Evolutionary conservation across 1,139 yeast genomes (phyloP).

Genomic region (Debaryomyces fabryi): DNA sequence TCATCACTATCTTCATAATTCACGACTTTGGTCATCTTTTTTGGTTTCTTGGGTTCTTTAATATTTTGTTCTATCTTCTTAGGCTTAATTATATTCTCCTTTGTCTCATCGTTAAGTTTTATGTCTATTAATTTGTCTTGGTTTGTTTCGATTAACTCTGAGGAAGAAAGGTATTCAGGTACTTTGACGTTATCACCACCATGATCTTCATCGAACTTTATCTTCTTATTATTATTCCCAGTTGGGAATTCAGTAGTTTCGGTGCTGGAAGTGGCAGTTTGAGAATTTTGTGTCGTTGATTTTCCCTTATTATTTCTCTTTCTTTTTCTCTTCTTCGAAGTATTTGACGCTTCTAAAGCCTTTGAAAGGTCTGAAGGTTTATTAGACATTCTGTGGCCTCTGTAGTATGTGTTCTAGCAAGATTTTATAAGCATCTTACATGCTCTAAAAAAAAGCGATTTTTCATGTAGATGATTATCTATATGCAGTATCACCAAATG

Average conservation of each 20-base stretch:
- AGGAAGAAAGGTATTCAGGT: background rate
- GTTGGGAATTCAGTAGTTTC: conserved; percentile 3
- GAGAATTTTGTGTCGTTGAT: background rate
- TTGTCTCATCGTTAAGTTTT: background rate
- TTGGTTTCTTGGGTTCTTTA: background rate
- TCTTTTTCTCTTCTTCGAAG: conserved; percentile 22
- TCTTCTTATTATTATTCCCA: conserved; percentile 26
- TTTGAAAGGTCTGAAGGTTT: conserved; percentile 4
- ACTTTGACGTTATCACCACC: conserved; percentile 7
- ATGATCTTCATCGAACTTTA: conserved; percentile 27
- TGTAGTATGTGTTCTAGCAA: background rate
- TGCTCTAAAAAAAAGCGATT: background rate
- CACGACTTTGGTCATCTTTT: conserved; percentile 7
- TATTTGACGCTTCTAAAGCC: background rate
- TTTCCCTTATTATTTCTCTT: conserved; percentile 22
- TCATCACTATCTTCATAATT: conserved; percentile 16
- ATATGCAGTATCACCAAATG: background rate
- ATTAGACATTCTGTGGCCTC: conserved; percentile 9
- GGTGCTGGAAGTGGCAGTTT: background rate
- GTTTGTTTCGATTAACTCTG: background rate
- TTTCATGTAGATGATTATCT: background rate
- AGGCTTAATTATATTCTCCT: background rate
- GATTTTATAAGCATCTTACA: background rate
- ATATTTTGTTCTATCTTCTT: background rate
- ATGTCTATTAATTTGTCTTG: conserved; percentile 2